phyloP scores from a whole-genome alignment of 192 early-diverging fungal species.

The Linnemannia elongata region DNA sequence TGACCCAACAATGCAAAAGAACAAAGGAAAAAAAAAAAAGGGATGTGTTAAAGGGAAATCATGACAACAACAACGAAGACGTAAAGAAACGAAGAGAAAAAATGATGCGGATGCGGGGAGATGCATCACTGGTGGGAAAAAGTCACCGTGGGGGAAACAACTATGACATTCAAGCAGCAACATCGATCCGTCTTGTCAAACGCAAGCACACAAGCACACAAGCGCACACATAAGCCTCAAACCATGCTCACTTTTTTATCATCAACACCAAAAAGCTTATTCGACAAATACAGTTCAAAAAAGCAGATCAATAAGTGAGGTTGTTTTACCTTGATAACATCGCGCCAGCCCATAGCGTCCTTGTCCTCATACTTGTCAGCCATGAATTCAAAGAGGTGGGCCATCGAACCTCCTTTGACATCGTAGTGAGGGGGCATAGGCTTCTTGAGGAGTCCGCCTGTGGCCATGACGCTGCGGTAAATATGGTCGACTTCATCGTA shows the following conservation, averaged over 20 bases:
- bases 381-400: slow-evolving; percentile 57
- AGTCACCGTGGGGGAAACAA: background rate
- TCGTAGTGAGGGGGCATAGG: slow-evolving; percentile 43
- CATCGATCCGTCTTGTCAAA: no score
- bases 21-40: background rate
- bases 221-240: background rate
- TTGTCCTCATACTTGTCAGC: slow-evolving; percentile 54
- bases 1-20: slow-evolving; percentile 2
- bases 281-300: background rate
- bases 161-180: background rate
- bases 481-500: slow-evolving; percentile 59
- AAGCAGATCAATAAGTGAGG: background rate
- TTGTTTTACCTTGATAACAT: slow-evolving; percentile 56
- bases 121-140: background rate
- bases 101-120: background rate
- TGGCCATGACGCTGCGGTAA: slow-evolving; percentile 51
- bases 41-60: background rate
- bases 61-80: background rate
- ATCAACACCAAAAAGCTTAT: background rate
- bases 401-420: slow-evolving; percentile 47
- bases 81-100: no score
- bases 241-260: background rate
- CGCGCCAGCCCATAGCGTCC: slow-evolving; percentile 57
- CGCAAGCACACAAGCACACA: no score
- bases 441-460: slow-evolving; percentile 52